Percentiles rank a stretch among this genome's conserved stretches.
These are phyloP conservation scores for Globisporangium viniferum DNA, from an alignment of 352 stramenopile genomes.

Conservation along the genomic window DNA sequence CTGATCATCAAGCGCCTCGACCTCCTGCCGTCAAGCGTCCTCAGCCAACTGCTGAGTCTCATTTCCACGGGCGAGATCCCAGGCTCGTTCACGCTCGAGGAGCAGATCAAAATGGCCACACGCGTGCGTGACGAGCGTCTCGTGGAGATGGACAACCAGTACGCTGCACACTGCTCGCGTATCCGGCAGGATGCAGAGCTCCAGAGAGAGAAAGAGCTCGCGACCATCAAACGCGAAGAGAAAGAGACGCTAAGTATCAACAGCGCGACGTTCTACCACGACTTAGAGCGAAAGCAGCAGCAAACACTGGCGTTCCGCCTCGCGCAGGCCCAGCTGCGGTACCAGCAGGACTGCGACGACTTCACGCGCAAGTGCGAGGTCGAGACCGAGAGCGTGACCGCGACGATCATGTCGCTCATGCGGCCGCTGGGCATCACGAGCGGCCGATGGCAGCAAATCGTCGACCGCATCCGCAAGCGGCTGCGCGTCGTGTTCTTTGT, in stretches of 20 bases:
- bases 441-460: slow-evolving; percentile 64
- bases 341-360: slow-evolving; percentile 66
- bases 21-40: slow-evolving; percentile 26
- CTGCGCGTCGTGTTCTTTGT: slow-evolving; percentile 48
- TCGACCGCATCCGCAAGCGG: slow-evolving; percentile 48
- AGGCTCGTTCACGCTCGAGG: slow-evolving; percentile 49
- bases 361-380: slow-evolving; percentile 54
- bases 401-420: slow-evolving; percentile 76
- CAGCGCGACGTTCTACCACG: slow-evolving; percentile 26
- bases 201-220: slow-evolving; percentile 26
- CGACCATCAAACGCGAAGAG: slow-evolving; percentile 28
- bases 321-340: slow-evolving; percentile 39
- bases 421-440: slow-evolving; percentile 64
- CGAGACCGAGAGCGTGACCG: slow-evolving; percentile 65
- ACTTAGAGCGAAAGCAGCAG: slow-evolving; percentile 35
- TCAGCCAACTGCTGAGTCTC: slow-evolving; percentile 47
- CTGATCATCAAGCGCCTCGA: slow-evolving; percentile 53
- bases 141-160: slow-evolving; percentile 42
- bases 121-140: slow-evolving; percentile 63
- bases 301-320: slow-evolving; percentile 23
- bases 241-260: slow-evolving; percentile 25
- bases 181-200: slow-evolving; percentile 33
- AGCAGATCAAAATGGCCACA: slow-evolving; percentile 62
- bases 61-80: slow-evolving; percentile 61
- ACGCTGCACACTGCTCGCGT: slow-evolving; percentile 24